Evolutionary conservation across 768 basidiomycete species (phyloP), one percentile per base, ranked within the genome.

Genomic region (Phylloporus scabripes): DNA sequence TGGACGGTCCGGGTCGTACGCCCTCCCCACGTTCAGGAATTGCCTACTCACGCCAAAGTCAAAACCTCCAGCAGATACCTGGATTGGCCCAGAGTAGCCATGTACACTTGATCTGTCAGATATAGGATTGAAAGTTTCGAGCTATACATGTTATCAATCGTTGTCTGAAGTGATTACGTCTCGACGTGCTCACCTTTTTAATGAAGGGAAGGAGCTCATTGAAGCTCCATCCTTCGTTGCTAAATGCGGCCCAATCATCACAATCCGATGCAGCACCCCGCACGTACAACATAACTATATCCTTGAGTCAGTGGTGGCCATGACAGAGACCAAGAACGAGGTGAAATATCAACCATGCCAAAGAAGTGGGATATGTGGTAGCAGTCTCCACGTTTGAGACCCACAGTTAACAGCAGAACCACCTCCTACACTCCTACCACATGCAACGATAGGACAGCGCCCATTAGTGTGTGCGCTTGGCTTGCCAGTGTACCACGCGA

Each of bases 141-240:
- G 5, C 48, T 48, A 29, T 3, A 29, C 28, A 29, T 29, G 45
- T 60, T n/a, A 34, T 34, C 6, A 17, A 12, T 33, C 4, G 29
- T 33, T 7, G 29, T 2, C 2, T 17, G 12, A n/a, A 20, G 9
- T 10, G 65, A 60, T 3, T 24, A 33, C 14, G 8, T 11, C 5
- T 6, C 0, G 46, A 7, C 1, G 10, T 7, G 28, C 45, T 7
- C 48, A 78, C 84, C 74, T 83, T 83, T 53, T 69, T 76, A 26
- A 82, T 53, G 12, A 83, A 64, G 0, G 83, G 82, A 26, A 85
- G 74, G 5, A 86, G 58, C 23, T 78, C 68, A 42, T 71, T 67
- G 0, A 79, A 77, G 5, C 80, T 71, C 84, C 84, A 86, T 1
- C 82, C 83, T 1, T 74, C 63, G 58, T 84, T 64, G 7, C 52